Percentiles rank a stretch among this genome's conserved stretches.
Conservation (phyloP, 768 basidiomycete species). For the Psilocybe tampanensis region DNA sequence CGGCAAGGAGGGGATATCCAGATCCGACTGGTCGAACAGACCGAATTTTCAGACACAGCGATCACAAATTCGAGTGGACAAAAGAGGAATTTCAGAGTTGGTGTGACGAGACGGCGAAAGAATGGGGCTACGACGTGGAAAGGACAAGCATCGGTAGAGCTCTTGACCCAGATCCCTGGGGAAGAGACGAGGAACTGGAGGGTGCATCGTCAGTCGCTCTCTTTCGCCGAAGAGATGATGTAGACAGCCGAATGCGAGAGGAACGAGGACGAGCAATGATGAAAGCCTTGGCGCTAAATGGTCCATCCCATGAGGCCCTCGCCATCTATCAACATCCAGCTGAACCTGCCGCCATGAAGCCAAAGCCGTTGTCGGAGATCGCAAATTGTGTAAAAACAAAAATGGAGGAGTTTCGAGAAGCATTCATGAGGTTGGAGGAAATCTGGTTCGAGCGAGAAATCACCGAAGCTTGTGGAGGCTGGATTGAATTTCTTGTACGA, state of each 20-base stretch:
- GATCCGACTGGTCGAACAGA: constrained; percentile 80
- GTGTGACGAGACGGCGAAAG: constrained; percentile 55
- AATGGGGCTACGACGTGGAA: constrained; percentile 77
- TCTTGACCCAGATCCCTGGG: constrained; percentile 67
- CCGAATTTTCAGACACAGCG: constrained; percentile 76
- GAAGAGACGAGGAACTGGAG: constrained; percentile 62
- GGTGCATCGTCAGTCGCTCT: constrained; percentile 70
- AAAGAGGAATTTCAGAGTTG: constrained; percentile 67
- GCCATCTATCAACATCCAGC: constrained; percentile 51
- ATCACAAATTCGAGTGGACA: constrained; percentile 94
- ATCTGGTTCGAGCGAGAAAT: constrained; percentile 54
- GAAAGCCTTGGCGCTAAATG: constrained; percentile 22
- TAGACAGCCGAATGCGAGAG: constrained; percentile 34
- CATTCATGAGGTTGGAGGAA: constrained; percentile 49
- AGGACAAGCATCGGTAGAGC: constrained; percentile 61
- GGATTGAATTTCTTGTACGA: constrained; percentile 55
- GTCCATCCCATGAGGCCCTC: constrained; percentile 47
- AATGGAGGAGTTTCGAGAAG: constrained; percentile 58
- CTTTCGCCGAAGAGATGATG: constrained; percentile 52
- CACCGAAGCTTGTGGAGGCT: constrained; percentile 55
- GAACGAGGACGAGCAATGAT: constrained; percentile 38
- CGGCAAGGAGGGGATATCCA: constrained; percentile 52
- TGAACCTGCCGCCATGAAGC: constrained; percentile 48
- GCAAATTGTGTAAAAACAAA: constrained; percentile 46
- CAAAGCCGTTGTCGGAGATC: constrained; percentile 48